Evolutionary conservation across 345 rosid genomes (phyloP), one percentile per base, ranked within the genome.

Genomic region (Erysimum cheiranthoides): DNA sequence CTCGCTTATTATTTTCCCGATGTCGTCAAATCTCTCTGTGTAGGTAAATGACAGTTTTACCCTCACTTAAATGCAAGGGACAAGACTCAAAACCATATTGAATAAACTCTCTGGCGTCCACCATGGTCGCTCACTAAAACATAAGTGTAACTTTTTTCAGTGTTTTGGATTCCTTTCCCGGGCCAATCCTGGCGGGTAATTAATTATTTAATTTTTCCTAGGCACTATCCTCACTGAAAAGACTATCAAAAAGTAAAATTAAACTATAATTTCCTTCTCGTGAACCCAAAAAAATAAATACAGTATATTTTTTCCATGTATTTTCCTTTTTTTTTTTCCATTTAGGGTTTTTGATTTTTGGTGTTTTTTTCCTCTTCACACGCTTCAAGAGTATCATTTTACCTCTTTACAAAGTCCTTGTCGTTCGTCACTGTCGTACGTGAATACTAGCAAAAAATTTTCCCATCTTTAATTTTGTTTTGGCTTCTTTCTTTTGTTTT

Each of bases 51-150:
- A 69, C 79, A 42, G 4, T 28, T 35, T 50, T 38, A 61, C 56
- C 62, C 58, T 68, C 66, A 49, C 66, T 30, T 72, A 39, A 39
- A 57, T 5, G 11, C 13, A 61, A 47, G 27, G 27, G 31, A 28
- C 40, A 16, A 52, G 16, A 12, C 61, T 21, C 32, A 77, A 64
- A 86, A 84, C 66, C 74, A 47, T 38, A 84, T 85, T 90, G 70
- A 71, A 88, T 81, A 61, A 72, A 56, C 46, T 53, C 62, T 68
- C 77, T 86, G 67, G 74, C 83, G 89, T 90, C 96, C 96, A 73
- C 90, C 4, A 78, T 54, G 83, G 7, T 30, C 47, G 46, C 65
- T 6, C 40, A 27, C 58, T 25, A 34, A 27, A 50, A 63, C 28
- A 53, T 17, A 9, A 73, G 61, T 31, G 32, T 25, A 18, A 69